Base-by-base conservation (phyloP, 257 asterid genomes). In the Thymus mandschuricus region DNA sequence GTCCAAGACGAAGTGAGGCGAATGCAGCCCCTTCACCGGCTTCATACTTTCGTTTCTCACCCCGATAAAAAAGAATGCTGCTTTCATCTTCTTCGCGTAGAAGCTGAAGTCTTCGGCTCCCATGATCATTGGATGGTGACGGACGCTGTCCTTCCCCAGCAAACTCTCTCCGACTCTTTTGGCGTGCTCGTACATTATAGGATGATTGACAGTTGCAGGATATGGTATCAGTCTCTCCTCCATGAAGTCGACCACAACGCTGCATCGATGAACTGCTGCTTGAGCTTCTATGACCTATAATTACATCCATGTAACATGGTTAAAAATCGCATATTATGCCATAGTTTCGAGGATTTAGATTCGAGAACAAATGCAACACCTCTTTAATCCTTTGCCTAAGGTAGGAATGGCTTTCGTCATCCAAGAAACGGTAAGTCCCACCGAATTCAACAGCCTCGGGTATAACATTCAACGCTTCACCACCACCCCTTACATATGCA, bases 21-120 rank as follows among this genome's bases (percentile, higher is more conserved):
- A 82, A 75, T 92, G 98, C 82, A 87, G 64, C 3, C 69, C 77
- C 72, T 73, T 79, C 7, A 69, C 33, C 6, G 83, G 11, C 56
- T 68, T 61, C 77, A 60, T 70, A 2, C 88, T 84, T 62, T 81
- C 80, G 60, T 92, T 87, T 78, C 80, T 75, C 1, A 66, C 31
- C 1, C 96, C 96, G 2, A 90, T 84, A 45, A 27, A 8, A 54
- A 83, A 91, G 76, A 89, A 78, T 2, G 97, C 83, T 4, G 96
- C 92, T 0, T 88, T 76, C 68, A 84, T 81, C 71, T 83, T 89
- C 75, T 86, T 85, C 5, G 91, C 75, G 28, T 87, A 93, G 77
- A 91, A 91, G 70, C 97, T 84, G 88, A 93, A 93, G 73, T 93
- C 97, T 82, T 93, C 98, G 0, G 98, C 91, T 45, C 85, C 98